A percentile compares a stretch with the other conserved stretches of the same genome.
Conservation (phyloP, 2,329 filamentous ascomycete species). For the Colletotrichum sojae region DNA sequence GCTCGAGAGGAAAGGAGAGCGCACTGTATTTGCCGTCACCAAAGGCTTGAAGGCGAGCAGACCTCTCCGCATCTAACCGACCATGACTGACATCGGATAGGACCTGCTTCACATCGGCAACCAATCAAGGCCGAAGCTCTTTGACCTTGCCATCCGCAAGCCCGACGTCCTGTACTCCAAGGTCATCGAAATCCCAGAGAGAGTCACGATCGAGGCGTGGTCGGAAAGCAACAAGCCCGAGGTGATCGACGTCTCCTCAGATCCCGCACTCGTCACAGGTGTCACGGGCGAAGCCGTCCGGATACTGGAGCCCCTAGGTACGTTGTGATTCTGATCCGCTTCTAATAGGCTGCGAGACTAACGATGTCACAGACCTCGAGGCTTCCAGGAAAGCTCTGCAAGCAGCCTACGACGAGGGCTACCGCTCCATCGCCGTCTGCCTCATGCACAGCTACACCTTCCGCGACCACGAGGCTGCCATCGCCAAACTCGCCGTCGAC, state of each 20-base stretch:
- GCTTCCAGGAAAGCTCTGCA: conserved; percentile 70
- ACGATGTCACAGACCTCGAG: conserved; percentile 54
- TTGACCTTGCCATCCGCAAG: conserved; percentile 78
- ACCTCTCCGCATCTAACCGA: fast-evolving
- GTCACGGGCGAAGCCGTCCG: conserved; percentile 78
- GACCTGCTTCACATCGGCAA: conserved; percentile 82
- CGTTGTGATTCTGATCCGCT: fast-evolving
- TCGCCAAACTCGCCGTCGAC: conserved; percentile 52
- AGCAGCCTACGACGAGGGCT: conserved; percentile 71
- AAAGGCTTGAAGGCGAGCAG: conserved; percentile 61
- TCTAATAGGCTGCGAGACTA: fast-evolving
- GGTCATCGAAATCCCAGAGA: conserved; percentile 81
- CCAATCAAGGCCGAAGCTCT: conserved; percentile 80
- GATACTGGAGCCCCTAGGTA: conserved; percentile 69
- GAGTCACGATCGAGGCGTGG: conserved; percentile 75
- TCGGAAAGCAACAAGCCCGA: conserved; percentile 36
- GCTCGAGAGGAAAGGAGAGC: conserved; percentile 81
- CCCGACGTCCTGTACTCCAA: conserved; percentile 78
- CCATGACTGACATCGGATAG: conserved; percentile 62
- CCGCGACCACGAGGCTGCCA: conserved; percentile 68
- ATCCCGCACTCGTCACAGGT: conserved; percentile 62
- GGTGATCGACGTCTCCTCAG: conserved; percentile 28
- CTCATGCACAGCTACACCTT: conserved; percentile 82
- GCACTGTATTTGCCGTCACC: conserved; percentile 76
- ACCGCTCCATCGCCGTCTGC: conserved; percentile 78